phyloP scores from a whole-genome alignment of 208 protist species.

The Trypanosomatidae sp. region DNA sequence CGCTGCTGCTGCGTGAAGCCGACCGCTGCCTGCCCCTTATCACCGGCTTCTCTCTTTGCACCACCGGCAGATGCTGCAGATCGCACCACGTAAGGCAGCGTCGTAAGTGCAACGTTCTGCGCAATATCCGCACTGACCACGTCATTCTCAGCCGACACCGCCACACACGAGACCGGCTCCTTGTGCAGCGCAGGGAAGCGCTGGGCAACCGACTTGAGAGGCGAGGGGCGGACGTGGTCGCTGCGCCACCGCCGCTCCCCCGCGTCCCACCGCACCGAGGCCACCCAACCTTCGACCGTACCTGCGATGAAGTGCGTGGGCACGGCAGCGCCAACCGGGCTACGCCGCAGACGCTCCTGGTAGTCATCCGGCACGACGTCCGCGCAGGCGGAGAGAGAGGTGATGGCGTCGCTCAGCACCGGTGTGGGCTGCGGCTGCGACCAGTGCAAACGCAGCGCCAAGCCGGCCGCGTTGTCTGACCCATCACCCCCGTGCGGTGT shows the following conservation, averaged over 20 bases:
- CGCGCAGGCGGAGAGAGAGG: slow-evolving; percentile 31
- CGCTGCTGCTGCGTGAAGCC: too few species aligned
- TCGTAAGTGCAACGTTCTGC: slow-evolving; percentile 75
- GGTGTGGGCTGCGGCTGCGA: slow-evolving; percentile 22
- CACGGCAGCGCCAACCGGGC: slow-evolving; percentile 44
- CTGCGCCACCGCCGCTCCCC: slow-evolving; percentile 5
- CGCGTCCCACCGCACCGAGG: slow-evolving; percentile 16
- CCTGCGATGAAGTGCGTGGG: slow-evolving; percentile 59
- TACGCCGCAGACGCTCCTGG: slow-evolving; percentile 1
- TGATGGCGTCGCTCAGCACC: slow-evolving; percentile 56
- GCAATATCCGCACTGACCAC: slow-evolving; percentile 81
- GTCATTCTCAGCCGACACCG: slow-evolving; percentile 63
- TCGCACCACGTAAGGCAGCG: too few species aligned
- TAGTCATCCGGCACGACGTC: slow-evolving; percentile 4
- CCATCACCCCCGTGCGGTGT: too few species aligned
- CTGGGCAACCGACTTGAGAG: slow-evolving; percentile 9
- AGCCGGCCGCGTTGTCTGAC: too few species aligned
- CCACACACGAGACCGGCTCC: slow-evolving; percentile 77
- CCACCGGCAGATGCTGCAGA: too few species aligned
- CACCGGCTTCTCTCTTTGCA: too few species aligned
- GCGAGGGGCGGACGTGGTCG: slow-evolving; percentile 21
- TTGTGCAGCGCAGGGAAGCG: slow-evolving; percentile 63
- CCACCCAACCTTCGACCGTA: slow-evolving; percentile 67
- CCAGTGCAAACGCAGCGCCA: slow-evolving; percentile 26
- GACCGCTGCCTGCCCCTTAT: too few species aligned